phyloP scores from a whole-genome alignment of 2,329 filamentous ascomycete species.

The Scytalidium lignicola region DNA sequence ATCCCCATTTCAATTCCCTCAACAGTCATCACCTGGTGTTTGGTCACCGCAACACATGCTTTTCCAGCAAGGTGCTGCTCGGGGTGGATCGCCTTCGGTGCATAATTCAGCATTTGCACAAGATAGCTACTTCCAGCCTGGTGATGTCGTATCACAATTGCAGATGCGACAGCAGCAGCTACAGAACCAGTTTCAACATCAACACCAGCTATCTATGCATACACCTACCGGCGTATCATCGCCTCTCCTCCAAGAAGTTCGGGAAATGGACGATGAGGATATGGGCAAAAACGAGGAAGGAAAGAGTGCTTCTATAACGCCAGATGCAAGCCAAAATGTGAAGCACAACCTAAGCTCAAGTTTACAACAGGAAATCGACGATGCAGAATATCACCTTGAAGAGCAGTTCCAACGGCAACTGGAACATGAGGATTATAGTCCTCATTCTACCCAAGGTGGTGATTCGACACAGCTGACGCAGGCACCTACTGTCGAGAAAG shows the following conservation, averaged over 20 bases:
- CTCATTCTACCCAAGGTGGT: slow-evolving; percentile 39
- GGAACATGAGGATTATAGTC: slow-evolving; percentile 72
- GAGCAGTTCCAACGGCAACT: slow-evolving; percentile 74
- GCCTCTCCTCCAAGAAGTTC: slow-evolving; percentile 64
- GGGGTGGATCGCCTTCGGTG: slow-evolving; percentile 61
- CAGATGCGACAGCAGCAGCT: slow-evolving; percentile 42
- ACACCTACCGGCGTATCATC: slow-evolving; percentile 42
- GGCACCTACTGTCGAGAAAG: slow-evolving; percentile 4
- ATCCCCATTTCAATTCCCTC: slow-evolving; percentile 63
- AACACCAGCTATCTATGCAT: slow-evolving; percentile 35
- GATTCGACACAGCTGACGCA: slow-evolving; percentile 14
- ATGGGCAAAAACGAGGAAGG: neutral
- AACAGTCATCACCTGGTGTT: slow-evolving; percentile 54
- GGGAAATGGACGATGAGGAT: slow-evolving; percentile 67
- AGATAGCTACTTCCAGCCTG: slow-evolving; percentile 30
- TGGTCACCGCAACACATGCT: slow-evolving; percentile 55
- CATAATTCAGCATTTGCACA: slow-evolving; percentile 48
- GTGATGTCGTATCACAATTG: slow-evolving; percentile 37
- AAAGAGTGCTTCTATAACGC: slow-evolving; percentile 46
- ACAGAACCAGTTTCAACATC: slow-evolving; percentile 47
- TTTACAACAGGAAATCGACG: slow-evolving; percentile 78
- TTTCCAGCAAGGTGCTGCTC: slow-evolving; percentile 45
- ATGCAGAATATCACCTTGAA: slow-evolving; percentile 80
- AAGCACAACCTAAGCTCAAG: slow-evolving; percentile 71
- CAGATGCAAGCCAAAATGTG: slow-evolving; percentile 54